phyloP scores from a whole-genome alignment of 176 grass and related monocot species.

The Musa acuminata region DNA sequence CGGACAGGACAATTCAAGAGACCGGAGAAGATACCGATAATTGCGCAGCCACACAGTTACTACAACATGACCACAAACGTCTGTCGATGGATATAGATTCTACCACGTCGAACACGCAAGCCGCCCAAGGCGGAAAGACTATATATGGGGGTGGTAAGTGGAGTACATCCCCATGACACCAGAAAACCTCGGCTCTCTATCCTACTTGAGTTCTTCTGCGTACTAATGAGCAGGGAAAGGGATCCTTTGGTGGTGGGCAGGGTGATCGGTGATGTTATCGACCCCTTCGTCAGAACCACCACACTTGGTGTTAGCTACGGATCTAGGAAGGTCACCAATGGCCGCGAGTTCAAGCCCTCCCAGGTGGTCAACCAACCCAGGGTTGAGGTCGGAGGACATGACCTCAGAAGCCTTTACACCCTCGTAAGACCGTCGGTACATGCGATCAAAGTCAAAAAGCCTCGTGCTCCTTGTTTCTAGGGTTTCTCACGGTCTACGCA shows the following conservation, averaged over 20 bases:
- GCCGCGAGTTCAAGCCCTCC: conserved; percentile 79
- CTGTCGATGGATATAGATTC: too few species aligned
- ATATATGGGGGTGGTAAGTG: neutral
- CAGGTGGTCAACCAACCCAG: conserved; percentile 57
- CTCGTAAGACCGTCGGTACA: conserved; percentile 34
- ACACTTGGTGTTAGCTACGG: conserved; percentile 39
- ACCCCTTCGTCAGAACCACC: conserved; percentile 50
- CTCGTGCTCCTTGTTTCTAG: too few species aligned
- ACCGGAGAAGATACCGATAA: too few species aligned
- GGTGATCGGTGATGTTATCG: conserved; percentile 81
- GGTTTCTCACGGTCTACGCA: neutral
- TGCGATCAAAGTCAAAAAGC: too few species aligned
- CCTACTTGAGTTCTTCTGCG: too few species aligned
- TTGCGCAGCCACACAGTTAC: too few species aligned
- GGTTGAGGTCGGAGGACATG: conserved; percentile 62
- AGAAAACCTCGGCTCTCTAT: neutral
- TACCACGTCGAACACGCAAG: too few species aligned
- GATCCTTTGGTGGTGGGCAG: conserved; percentile 69
- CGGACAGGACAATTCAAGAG: too few species aligned
- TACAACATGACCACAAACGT: too few species aligned
- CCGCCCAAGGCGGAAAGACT: neutral
- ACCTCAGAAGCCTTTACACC: conserved; percentile 79
- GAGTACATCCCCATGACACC: neutral
- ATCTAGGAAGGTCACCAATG: conserved; percentile 37
- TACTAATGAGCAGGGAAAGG: conserved; percentile 43